Conservation (phyloP, 805 yeast genomes). For the Candida ascalaphidarum region DNA sequence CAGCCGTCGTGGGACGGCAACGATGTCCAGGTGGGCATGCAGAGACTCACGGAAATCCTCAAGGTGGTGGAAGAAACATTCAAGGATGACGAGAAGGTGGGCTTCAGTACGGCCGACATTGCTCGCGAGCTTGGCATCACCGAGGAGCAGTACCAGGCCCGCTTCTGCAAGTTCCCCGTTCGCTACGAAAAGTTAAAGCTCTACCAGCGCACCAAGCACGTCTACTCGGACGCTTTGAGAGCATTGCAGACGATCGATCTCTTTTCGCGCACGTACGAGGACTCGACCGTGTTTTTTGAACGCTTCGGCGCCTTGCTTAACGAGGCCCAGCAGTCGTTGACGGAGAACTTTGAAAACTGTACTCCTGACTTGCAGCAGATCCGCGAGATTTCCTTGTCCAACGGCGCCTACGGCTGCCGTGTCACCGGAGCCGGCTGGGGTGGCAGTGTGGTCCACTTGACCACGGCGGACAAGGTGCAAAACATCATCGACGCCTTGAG, state of each 20-base stretch:
- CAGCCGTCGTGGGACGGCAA: slow-evolving; percentile 35
- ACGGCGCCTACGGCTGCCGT: slow-evolving; percentile 60
- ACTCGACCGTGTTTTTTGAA: slow-evolving; percentile 24
- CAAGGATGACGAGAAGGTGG: slow-evolving; percentile 25
- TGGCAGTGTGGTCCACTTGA: slow-evolving; percentile 62
- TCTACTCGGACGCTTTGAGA: slow-evolving; percentile 51
- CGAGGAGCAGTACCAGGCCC: slow-evolving; percentile 31
- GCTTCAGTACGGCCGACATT: slow-evolving; percentile 43
- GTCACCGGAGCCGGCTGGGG: slow-evolving; percentile 82
- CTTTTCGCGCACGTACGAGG: slow-evolving; percentile 14
- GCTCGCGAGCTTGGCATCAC: slow-evolving; percentile 34
- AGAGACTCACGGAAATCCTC: slow-evolving; percentile 32
- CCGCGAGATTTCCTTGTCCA: slow-evolving; percentile 42
- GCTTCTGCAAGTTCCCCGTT: slow-evolving; percentile 46
- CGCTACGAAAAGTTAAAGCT: slow-evolving; percentile 47
- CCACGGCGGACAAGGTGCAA: slow-evolving; percentile 33
- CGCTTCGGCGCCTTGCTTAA: slow-evolving; percentile 50
- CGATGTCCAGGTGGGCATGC: slow-evolving; percentile 33
- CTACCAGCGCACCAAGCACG: slow-evolving; percentile 54
- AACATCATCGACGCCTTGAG: slow-evolving; percentile 34
- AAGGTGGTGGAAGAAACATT: slow-evolving; percentile 31
- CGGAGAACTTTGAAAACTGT: neutral
- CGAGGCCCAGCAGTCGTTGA: slow-evolving; percentile 48
- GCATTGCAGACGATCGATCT: slow-evolving; percentile 43
- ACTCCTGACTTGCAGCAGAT: slow-evolving; percentile 45